Evolutionary conservation across 768 basidiomycete genomes (phyloP), one percentile per base, ranked within the genome.

Genomic region (Leccinellum luteum): DNA sequence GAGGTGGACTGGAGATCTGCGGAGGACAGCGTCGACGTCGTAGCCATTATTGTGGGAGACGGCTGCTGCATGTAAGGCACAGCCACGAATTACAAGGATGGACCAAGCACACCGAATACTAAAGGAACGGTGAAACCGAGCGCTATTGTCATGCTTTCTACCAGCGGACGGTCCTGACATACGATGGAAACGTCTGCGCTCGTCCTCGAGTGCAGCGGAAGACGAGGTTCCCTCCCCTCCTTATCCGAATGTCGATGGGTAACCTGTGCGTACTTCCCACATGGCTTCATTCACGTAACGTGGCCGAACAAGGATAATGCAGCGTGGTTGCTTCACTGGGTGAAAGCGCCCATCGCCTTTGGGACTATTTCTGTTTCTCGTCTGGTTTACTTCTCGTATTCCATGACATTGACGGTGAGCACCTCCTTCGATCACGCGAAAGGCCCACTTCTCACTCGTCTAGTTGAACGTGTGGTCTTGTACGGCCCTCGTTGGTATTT

Each of bases 401-500:
- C 92, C 5, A 86, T 94, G 83, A 94, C 92, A 1, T 77, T 94
- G 62, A 93, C 91, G 55, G 92, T 92, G 67, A 48, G 84, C 66
- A 25, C 23, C 41, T 52, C 56, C 60, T 12, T 49, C 17, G 7
- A 57, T 53, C 17, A 8, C 35, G 31, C 23, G 19, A n/a, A 41
- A 10, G 38, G 38, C n/a, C 38, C n/a, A 41, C n/a, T n/a, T 41
- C 38, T 41, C 38, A 41, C 9, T 41, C 9, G 38, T 6, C 17
- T 70, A 95, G 85, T 82, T 98, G 48, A 92, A 92, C 64, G 97
- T 97, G 73, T 94, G 92, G 82, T 90, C 89, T 44, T 88, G 98
- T 62, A 87, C 89, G 6, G 78, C 89, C 59, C 79, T 96, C 10
- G 91, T 94, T 62, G 74, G 79, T 14, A 76, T 86, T 17, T 85